These are phyloP conservation scores for Babesia ovata DNA, from an alignment of 169 alveolate species.

Conservation along the genomic window DNA sequence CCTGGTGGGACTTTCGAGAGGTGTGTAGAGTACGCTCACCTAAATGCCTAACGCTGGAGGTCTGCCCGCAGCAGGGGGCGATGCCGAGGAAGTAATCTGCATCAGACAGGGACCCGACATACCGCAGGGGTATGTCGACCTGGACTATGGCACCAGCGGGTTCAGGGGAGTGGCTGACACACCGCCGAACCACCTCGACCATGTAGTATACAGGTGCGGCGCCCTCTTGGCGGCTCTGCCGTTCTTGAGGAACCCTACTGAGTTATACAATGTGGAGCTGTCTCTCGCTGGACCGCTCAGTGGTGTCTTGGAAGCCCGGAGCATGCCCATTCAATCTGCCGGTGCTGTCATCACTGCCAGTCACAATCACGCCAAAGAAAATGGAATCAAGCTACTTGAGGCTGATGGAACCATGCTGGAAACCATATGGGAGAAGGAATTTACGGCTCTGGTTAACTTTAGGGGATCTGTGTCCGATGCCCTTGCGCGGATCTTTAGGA, in stretches of 20 bases:
- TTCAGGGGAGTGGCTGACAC: conserved; percentile 37
- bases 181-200: conserved; percentile 56
- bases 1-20: background rate
- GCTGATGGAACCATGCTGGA: conserved; percentile 65
- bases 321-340: background rate
- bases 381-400: conserved; percentile 74
- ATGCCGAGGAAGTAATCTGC: background rate
- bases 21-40: conserved; percentile 8
- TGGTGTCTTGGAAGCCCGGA: background rate
- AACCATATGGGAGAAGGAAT: conserved; percentile 65
- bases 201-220: conserved; percentile 63
- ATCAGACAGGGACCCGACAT: conserved; percentile 39
- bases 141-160: conserved; percentile 57
- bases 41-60: conserved; percentile 8
- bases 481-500: background rate
- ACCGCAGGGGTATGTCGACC: conserved; percentile 45
- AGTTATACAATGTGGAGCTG: background rate
- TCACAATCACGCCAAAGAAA: conserved; percentile 71
- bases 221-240: conserved; percentile 50
- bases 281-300: background rate
- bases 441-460: conserved; percentile 65
- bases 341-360: conserved; percentile 77
- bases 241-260: conserved; percentile 16
- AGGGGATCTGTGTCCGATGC: background rate
- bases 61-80: conserved; percentile 5